Conservation (phyloP, 345 rosid species). For the Syzygium aqueum region DNA sequence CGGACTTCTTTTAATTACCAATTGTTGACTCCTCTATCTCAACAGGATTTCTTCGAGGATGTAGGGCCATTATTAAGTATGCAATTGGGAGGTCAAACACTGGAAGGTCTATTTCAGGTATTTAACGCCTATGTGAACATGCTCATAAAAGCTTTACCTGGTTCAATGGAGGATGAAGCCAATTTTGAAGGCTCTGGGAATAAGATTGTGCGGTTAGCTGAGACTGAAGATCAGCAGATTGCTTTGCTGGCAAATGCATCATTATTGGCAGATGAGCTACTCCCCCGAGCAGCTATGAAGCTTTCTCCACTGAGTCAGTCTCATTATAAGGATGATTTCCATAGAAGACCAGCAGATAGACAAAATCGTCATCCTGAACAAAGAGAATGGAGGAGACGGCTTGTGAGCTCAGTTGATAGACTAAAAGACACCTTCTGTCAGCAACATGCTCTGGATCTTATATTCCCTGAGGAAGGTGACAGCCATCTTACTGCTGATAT, state of each 20-base stretch:
- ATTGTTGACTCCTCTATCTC: background rate
- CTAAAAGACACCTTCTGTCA: constrained; percentile 89
- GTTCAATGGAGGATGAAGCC: constrained; percentile 92
- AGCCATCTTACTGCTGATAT: constrained; percentile 87
- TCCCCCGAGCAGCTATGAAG: constrained; percentile 98
- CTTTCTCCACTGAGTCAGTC: constrained; percentile 58
- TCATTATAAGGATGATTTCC: constrained; percentile 54
- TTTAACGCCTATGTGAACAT: constrained; percentile 80
- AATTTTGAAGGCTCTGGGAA: constrained; percentile 65
- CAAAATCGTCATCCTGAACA: constrained; percentile 98
- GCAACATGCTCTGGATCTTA: constrained; percentile 96
- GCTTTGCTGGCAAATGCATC: constrained; percentile 98
- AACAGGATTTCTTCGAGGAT: constrained; percentile 96
- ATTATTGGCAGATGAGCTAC: constrained; percentile 87
- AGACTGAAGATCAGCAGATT: constrained; percentile 90
- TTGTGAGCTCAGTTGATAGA: constrained; percentile 74
- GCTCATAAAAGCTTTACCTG: constrained; percentile 91
- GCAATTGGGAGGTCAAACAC: constrained; percentile 92
- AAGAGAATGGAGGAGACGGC: constrained; percentile 98
- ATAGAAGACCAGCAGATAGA: constrained; percentile 68
- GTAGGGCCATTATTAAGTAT: constrained; percentile 95
- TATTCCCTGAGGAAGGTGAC: constrained; percentile 96
- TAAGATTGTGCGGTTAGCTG: constrained; percentile 90
- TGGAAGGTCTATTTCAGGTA: constrained; percentile 92
- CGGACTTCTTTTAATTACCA: background rate